Percentiles rank a stretch among this genome's conserved stretches.
These are phyloP conservation scores for Geosiphon pyriformis DNA, from an alignment of 192 early-diverging fungal species.

Conservation along the genomic window DNA sequence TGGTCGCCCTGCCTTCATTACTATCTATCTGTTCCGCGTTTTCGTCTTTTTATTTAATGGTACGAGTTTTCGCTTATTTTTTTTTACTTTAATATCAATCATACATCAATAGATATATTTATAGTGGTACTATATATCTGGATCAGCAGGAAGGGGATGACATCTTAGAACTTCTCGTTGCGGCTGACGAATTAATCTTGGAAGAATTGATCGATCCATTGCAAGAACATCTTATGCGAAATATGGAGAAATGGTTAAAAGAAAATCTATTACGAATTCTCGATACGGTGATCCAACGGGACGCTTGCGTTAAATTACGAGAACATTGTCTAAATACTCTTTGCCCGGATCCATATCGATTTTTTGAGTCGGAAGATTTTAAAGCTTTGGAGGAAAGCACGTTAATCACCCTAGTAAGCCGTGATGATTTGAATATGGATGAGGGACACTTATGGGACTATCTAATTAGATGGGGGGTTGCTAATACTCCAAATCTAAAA, in stretches of 20 bases:
- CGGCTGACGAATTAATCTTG: slow-evolving; percentile 20
- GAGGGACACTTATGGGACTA: slow-evolving; percentile 23
- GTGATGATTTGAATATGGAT: slow-evolving; percentile 24
- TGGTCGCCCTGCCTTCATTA: too few relatives aligned
- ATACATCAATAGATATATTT: slow-evolving; percentile 9
- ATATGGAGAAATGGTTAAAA: slow-evolving; percentile 13
- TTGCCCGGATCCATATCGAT: slow-evolving; percentile 16
- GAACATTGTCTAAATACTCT: slow-evolving; percentile 22
- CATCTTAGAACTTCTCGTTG: slow-evolving; percentile 16
- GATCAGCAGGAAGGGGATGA: not conserved
- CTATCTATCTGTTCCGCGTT: too few relatives aligned
- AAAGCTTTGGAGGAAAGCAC: slow-evolving; percentile 17
- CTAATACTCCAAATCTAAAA: slow-evolving; percentile 5
- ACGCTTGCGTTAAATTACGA: slow-evolving; percentile 8
- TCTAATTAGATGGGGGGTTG: slow-evolving; percentile 19
- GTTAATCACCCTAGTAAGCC: slow-evolving; percentile 4
- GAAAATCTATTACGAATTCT: slow-evolving; percentile 19
- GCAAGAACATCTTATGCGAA: slow-evolving; percentile 11
- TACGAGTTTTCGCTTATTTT: too few relatives aligned
- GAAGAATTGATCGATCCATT: slow-evolving; percentile 17
- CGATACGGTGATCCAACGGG: slow-evolving; percentile 9
- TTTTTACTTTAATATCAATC: not conserved
- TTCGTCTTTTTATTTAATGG: too few relatives aligned
- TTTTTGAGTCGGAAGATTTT: slow-evolving; percentile 22
- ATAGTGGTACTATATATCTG: slow-evolving; percentile 14